These are phyloP conservation scores for Bryoerythrophyllum caledonicum DNA, from an alignment of 225 moss, liverwort and hornwort species.

Conservation along the genomic window DNA sequence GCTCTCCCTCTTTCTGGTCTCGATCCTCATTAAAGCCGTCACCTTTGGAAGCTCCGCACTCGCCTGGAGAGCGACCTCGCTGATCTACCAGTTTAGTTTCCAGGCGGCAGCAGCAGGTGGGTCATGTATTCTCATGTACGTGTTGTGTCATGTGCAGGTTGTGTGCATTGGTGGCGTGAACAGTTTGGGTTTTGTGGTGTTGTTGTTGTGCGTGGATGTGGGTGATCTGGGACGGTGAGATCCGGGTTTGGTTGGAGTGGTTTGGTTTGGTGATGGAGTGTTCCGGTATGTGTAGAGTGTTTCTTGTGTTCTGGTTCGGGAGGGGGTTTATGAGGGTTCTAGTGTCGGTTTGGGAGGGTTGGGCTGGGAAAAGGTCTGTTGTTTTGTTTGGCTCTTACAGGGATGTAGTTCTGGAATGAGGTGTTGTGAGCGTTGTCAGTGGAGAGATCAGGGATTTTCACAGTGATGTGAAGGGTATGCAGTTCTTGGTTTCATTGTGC, in stretches of 20 bases:
- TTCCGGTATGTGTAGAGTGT: background rate
- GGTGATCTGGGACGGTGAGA: background rate
- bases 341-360: background rate
- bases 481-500: background rate
- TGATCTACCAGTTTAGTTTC: background rate
- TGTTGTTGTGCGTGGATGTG: background rate
- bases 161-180: background rate
- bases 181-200: background rate
- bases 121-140: background rate
- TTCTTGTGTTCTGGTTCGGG: no score
- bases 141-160: background rate
- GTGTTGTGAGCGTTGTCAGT: background rate
- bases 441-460: background rate
- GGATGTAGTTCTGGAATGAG: background rate
- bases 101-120: background rate
- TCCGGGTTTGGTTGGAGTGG: background rate
- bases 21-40: background rate
- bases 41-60: background rate
- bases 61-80: no score
- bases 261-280: background rate
- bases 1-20: background rate
- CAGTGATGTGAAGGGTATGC: background rate
- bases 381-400: background rate
- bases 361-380: background rate
- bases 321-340: background rate